These are phyloP conservation scores for Linnemannia elongata DNA, from an alignment of 192 early-diverging fungal genomes.

Conservation along the genomic window DNA sequence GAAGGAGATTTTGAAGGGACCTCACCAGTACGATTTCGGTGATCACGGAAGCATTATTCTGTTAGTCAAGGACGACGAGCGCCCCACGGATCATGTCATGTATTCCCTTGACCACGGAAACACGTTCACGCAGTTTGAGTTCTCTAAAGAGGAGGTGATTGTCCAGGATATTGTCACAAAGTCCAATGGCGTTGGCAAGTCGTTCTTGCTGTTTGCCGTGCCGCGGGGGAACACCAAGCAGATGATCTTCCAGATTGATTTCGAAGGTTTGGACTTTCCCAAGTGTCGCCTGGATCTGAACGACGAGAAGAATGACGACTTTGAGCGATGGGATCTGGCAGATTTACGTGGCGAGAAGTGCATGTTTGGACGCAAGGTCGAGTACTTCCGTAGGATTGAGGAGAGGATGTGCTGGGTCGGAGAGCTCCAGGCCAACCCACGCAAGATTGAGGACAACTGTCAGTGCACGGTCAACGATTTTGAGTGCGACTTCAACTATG, in stretches of 20 bases:
- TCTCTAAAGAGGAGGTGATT: conserved; percentile 63
- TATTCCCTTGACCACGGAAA: conserved; percentile 78
- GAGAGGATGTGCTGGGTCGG: conserved; percentile 83
- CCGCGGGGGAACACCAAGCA: conserved; percentile 48
- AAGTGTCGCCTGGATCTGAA: conserved; percentile 58
- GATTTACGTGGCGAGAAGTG: conserved; percentile 69
- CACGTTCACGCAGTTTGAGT: conserved; percentile 70
- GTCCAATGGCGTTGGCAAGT: conserved; percentile 81
- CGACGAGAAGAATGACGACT: conserved; percentile 69
- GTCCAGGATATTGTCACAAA: conserved; percentile 77
- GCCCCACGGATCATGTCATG: conserved; percentile 69
- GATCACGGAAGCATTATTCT: conserved; percentile 93
- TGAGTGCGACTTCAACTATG: conserved; percentile 94
- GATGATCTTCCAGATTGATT: conserved; percentile 66
- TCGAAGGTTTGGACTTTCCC: conserved; percentile 57
- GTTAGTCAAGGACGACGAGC: conserved; percentile 85
- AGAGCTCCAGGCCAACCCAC: conserved; percentile 71
- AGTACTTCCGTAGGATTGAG: conserved; percentile 80
- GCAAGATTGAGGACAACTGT: conserved; percentile 72
- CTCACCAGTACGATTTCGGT: conserved; percentile 94
- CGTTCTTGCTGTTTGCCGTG: conserved; percentile 84
- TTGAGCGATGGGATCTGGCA: conserved; percentile 76
- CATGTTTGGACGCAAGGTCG: conserved; percentile 74
- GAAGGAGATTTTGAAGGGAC: conserved; percentile 84
- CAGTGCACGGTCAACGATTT: conserved; percentile 84